Evolutionary conservation across 2,329 filamentous ascomycete species (phyloP).

Genomic region (Exserohilum turcica): DNA sequence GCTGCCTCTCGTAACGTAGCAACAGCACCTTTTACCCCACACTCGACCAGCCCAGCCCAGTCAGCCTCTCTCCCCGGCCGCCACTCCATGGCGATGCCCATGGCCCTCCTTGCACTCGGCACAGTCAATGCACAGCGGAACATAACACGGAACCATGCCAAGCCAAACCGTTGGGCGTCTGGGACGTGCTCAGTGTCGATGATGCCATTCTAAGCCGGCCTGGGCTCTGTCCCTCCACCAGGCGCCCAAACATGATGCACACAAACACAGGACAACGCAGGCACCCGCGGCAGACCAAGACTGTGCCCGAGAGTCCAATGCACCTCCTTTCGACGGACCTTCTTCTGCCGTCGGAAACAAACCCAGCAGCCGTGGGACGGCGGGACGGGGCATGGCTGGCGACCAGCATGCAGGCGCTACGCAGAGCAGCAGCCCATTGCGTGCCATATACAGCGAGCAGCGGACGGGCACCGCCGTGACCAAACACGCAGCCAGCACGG

Average conservation of each 20-base stretch:
- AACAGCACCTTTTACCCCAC: constrained; percentile 5
- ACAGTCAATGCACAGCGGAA: not conserved
- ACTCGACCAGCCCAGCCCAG: not conserved
- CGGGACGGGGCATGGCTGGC: not conserved
- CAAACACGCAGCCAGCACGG: not conserved
- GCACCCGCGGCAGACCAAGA: not conserved
- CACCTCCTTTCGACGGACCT: not conserved
- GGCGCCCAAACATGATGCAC: not conserved
- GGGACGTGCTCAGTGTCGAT: not conserved
- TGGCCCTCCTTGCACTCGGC: not conserved
- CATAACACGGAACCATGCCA: not conserved
- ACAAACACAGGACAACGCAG: not conserved
- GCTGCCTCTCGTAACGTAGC: not conserved
- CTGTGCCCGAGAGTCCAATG: not conserved
- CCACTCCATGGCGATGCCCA: not conserved
- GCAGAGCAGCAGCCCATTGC: not conserved
- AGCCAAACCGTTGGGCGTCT: not conserved
- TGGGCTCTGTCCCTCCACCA: too few species aligned
- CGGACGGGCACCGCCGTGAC: not conserved
- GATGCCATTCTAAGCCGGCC: not conserved
- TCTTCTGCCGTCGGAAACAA: too few species aligned
- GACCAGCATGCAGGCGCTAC: not conserved
- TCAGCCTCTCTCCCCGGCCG: not conserved
- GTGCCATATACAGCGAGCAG: not conserved
- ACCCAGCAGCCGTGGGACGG: not conserved